Base-by-base conservation (phyloP, 208 protist genomes). In the Wallacemonas sp. region DNA sequence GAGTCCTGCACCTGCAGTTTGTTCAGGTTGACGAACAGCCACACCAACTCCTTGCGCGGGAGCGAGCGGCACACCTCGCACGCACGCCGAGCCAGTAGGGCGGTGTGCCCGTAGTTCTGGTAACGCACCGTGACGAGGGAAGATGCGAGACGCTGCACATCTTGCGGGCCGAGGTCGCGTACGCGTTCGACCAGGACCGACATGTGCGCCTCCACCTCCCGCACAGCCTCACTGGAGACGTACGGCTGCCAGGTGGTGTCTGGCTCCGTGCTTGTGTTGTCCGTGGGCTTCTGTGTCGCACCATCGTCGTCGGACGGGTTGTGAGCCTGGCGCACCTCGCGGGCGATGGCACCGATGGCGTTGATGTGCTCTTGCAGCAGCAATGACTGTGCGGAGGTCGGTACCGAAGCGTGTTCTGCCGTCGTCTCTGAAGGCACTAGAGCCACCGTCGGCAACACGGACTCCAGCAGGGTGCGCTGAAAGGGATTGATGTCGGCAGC, bases 1-100 rank as follows among this genome's bases (percentile, higher is more conserved):
- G 91, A 96, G 67, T 96, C 91, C 24, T 85, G 76, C 11, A 74
- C 88, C 56, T 85, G 61, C 30, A 96, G 70, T 47, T 79, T 88
- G 46, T 81, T 77, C 16, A 96, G 74, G 62, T 92, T 94, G 61
- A 81, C 87, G 58, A 86, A 92, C 4, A 92, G 76, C 21, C 70
- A 60, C 64, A 87, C 90, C 14, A 85, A 54, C 27, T 94, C 86
- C 0, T 43, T 62, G 1, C 29, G 36, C 3, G 71, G 68, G 11
- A 94, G 49, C 32, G 83, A 72, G 3, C 76, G 54, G 11, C 78
- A 80, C 34, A 96, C 76, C 61, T 93, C 86, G 54, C 88, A 94
- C n/a, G 82, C 74, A 9, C 91, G 81, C 0, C 91, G 83, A 0
- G 84, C 70, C 33, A 96, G 70, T 8, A 86, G 68, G 21, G 78